Evolutionary conservation across 2,329 filamentous ascomycete species (phyloP), one percentile per base, ranked within the genome.

Genomic region (Immersiporthe knoxdaviesiana): DNA sequence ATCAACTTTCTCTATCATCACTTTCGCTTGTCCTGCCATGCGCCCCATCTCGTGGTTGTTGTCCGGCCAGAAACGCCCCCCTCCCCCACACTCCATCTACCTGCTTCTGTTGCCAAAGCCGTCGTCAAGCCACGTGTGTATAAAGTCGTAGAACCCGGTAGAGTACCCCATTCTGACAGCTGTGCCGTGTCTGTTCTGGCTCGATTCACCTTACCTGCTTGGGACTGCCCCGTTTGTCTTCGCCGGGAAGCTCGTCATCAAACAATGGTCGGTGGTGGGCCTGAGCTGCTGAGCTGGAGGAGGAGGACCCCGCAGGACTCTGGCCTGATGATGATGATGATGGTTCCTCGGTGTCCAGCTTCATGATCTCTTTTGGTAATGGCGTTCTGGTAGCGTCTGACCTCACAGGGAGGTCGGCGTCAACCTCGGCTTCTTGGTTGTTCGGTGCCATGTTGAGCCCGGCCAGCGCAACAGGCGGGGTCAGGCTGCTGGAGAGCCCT

Each of bases 401-500:
- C 37, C 24, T 62, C 24, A 44, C 32, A 18, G 41, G 54, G 18
- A 61, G 27, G 54, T 37, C 61, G 37, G 64, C 56, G 16, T 59
- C 70, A 16, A 35, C 56, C 21, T 69, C 27, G 35, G 44, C 61
- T 54, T 69, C 66, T 47, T 61, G 54, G 47, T 69, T 65, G 47
- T 69, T 65, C 10, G 63, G 66, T 27, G 65, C 64, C 61, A 71
- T 56, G 44, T 71, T 68, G 32, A 71, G 70, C n/a, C 70, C 70
- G 44, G 70, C 70, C 65, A 71, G 30, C 18, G 61, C 62, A 39
- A 67, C 59, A 62, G 67, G 67, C 61, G 63, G 35, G 30, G 60
- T 63, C 58, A 64, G 35, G 32, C 35, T 65, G 32, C 35, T 65
- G 30, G 63, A 30, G 18, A 68, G 60, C 30, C 24, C 59, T 21